Base-by-base conservation (phyloP, 805 yeast species). In the Candida glaebosa region DNA sequence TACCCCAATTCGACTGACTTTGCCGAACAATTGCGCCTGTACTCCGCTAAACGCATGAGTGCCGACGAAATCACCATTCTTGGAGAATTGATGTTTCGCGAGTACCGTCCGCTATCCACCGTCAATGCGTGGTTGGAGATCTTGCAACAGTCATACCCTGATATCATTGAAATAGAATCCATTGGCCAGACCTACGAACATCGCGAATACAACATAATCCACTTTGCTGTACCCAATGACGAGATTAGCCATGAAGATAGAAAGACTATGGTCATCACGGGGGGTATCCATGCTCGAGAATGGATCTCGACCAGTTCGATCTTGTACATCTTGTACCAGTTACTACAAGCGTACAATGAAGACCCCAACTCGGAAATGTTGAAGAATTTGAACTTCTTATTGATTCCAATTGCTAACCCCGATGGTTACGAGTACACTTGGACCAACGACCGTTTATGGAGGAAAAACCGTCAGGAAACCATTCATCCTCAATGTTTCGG, bases 341-440 rank as follows among this genome's bases (percentile, higher is more conserved):
- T 69, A 42, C 47, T 69, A n/a, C 46, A 54, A 17, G 58, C 45
- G 41, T 67, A 66, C 45, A 54, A 51, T 17, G 43, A 47, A 17
- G 50, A 64, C 40, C 71, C 69, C 1, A 48, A 69, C 67, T 50
- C 57, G 12, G 44, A 42, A 19, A 42, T 49, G 44, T 60, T 87
- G 44, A 66, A 80, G 35, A 64, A 78, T 34, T 60, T 87, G 43
- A 91, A 87, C 53, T 84, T 85, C 51, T 58, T 86, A 25, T 80
- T 89, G 48, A 72, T 88, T 22, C 97, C 97, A 0, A 86, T 87
- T 9, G 76, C 82, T 60, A 89, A 89, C 55, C 96, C 96, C 1
- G 97, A 89, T 62, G 97, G 97, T 0, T 89, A 89, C 58, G 86
- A 71, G 10, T 84, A 84, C 58, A 72, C 95, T 2, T 89, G 96